Evolutionary conservation across 768 basidiomycete genomes (phyloP).

Genomic region (Plicaturopsis crispa): DNA sequence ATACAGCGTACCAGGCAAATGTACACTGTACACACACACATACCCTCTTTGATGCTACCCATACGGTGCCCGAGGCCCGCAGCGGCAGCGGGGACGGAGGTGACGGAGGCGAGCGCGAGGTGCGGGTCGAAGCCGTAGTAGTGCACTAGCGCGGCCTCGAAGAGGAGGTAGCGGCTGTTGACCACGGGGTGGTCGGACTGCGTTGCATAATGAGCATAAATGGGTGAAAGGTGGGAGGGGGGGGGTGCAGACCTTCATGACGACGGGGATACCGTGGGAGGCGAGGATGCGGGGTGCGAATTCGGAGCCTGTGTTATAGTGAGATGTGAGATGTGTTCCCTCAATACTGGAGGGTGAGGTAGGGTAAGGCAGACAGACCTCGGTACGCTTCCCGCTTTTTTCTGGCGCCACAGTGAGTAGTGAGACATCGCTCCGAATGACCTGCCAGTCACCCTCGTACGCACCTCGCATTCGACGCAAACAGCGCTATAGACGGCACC

Average conservation of each 20-base stretch:
- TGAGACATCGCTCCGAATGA: too few relatives aligned
- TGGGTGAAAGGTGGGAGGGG: neutral
- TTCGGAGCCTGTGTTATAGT: too few relatives aligned
- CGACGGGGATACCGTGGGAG: slow-evolving; percentile 47
- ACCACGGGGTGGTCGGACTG: slow-evolving; percentile 53
- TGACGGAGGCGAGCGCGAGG: slow-evolving; percentile 58
- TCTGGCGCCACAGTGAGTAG: too few relatives aligned
- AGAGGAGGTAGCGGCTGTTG: slow-evolving; percentile 60
- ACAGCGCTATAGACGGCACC: slow-evolving; percentile 71
- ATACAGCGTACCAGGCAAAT: too few relatives aligned
- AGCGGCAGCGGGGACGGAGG: slow-evolving; percentile 55
- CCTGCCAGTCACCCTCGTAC: too few relatives aligned
- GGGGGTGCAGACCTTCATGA: slow-evolving; percentile 42
- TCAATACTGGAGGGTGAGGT: too few relatives aligned
- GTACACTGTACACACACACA: too few relatives aligned
- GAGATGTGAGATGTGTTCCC: too few relatives aligned
- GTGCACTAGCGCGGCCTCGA: slow-evolving; percentile 68
- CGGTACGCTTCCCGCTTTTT: slow-evolving; percentile 57
- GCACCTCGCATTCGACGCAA: slow-evolving; percentile 64
- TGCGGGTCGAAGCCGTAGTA: slow-evolving; percentile 55
- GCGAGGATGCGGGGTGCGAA: slow-evolving; percentile 56
- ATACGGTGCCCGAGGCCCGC: slow-evolving; percentile 73
- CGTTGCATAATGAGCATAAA: too few relatives aligned
- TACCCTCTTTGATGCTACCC: slow-evolving; percentile 52
- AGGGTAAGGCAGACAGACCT: too few relatives aligned